Evolutionary conservation across 106 monocot species (phyloP).

Genomic region (Dendrobium officinale): DNA sequence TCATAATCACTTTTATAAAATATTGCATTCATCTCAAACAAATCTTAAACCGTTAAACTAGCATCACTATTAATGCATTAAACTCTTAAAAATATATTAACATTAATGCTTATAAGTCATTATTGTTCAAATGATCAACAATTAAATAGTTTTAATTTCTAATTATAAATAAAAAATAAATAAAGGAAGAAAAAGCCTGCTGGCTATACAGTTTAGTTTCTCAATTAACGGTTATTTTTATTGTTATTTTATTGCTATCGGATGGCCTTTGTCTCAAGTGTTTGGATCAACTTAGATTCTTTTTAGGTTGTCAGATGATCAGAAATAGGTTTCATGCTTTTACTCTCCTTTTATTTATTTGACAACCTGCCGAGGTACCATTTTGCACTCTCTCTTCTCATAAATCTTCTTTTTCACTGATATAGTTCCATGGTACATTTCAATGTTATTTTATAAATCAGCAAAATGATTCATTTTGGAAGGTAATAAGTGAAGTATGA

Average conservation of each 20-base stretch:
- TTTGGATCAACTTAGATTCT: constrained; percentile 4
- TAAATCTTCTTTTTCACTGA: neutral
- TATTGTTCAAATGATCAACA: too few species aligned
- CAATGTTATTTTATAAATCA: too few species aligned
- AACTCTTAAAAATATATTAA: too few species aligned
- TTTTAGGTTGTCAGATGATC: neutral
- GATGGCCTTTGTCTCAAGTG: neutral
- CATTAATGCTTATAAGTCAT: too few species aligned
- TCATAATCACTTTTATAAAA: too few species aligned
- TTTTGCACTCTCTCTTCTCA: neutral
- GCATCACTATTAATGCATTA: too few species aligned
- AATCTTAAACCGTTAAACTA: too few species aligned
- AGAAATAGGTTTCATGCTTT: constrained; percentile 1
- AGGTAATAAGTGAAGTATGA: too few species aligned
- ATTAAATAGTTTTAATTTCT: too few species aligned
- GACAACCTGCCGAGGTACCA: neutral
- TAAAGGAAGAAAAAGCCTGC: neutral
- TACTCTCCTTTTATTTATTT: neutral
- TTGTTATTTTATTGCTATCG: neutral
- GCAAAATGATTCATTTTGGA: neutral
- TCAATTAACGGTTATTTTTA: neutral
- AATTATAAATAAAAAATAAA: neutral
- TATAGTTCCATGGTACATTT: neutral
- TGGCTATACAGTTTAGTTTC: neutral
- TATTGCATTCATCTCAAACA: too few species aligned